Conservation (phyloP, 2,329 filamentous ascomycete genomes). For the Aspergillus jensenii region DNA sequence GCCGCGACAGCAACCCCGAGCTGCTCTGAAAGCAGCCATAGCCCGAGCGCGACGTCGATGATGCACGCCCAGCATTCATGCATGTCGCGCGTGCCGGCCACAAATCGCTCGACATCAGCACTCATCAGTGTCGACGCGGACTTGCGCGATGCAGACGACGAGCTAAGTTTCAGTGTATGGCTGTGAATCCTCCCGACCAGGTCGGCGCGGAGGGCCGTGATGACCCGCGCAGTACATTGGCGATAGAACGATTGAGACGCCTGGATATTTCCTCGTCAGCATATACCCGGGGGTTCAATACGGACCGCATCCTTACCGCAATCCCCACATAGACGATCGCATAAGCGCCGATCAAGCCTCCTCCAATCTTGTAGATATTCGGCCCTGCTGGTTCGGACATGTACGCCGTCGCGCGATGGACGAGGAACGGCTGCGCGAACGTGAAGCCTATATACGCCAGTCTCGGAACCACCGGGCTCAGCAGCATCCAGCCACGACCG, state of each 20-base stretch:
- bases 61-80: background rate
- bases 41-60: background rate
- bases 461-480: background rate
- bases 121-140: background rate
- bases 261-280: too few relatives aligned
- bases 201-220: background rate
- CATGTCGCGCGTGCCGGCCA: background rate
- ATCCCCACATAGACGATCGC: background rate
- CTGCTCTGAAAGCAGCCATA: background rate
- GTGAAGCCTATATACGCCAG: background rate
- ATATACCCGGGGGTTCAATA: too few relatives aligned
- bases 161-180: background rate
- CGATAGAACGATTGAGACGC: background rate
- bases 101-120: background rate
- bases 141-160: background rate
- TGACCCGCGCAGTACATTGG: background rate
- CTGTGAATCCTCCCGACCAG: background rate
- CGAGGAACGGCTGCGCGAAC: background rate
- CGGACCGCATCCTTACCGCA: background rate
- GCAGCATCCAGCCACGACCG: background rate
- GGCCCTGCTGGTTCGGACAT: background rate
- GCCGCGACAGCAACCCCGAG: background rate
- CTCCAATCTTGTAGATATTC: background rate
- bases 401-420: background rate
- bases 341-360: background rate